Percentiles rank a stretch among this genome's conserved stretches.
These are phyloP conservation scores for Trichophyton equinum DNA, from an alignment of 2,329 filamentous ascomycete species.

Conservation along the genomic window DNA sequence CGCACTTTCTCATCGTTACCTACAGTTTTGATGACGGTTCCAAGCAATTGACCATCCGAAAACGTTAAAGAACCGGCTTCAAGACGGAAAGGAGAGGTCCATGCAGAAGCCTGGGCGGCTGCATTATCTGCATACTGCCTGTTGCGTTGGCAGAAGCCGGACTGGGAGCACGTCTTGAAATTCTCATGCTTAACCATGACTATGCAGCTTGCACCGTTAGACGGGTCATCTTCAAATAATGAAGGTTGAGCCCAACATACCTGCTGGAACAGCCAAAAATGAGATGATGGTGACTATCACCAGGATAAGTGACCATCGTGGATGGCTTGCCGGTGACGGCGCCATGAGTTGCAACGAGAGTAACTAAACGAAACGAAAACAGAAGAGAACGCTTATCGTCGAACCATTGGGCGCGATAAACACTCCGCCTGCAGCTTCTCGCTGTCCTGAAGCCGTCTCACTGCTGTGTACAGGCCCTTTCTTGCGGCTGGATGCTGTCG, in stretches of 20 bases:
- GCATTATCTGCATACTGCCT: conserved; percentile 75
- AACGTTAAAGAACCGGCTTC: conserved; percentile 59
- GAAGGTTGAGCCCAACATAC: conserved; percentile 35
- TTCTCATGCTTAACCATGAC: conserved; percentile 86
- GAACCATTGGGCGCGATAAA: background rate
- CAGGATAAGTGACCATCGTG: conserved; percentile 47
- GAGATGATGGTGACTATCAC: conserved; percentile 47
- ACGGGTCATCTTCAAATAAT: background rate
- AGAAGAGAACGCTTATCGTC: background rate
- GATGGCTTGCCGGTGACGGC: conserved; percentile 21
- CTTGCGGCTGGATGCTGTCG: background rate
- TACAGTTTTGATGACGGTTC: conserved; percentile 68
- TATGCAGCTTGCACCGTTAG: conserved; percentile 26
- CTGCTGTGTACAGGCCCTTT: background rate
- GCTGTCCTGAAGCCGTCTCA: background rate
- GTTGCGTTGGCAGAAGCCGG: conserved; percentile 94
- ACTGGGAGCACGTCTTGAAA: conserved; percentile 93
- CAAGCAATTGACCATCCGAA: conserved; percentile 67
- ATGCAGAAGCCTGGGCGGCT: conserved; percentile 50
- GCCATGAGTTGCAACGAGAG: conserved; percentile 11
- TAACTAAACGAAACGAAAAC: background rate
- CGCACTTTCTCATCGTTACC: conserved; percentile 54
- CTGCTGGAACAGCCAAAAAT: conserved; percentile 50
- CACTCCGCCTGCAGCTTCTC: background rate
- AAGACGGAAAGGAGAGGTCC: conserved; percentile 71